phyloP scores from a whole-genome alignment of 305 asterid species.

The Fraxinus greggii region DNA sequence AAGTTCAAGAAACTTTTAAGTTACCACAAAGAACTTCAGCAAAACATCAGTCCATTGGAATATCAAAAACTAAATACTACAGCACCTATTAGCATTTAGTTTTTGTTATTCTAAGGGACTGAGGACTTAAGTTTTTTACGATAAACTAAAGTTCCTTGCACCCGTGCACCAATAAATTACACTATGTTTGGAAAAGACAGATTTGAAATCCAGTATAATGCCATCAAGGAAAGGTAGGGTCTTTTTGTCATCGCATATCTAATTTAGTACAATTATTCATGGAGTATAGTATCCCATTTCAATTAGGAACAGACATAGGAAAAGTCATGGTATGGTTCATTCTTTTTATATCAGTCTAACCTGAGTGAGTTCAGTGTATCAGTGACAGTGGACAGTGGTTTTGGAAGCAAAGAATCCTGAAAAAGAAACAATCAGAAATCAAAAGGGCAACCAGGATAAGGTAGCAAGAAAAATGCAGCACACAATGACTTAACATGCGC shows the following conservation, averaged over 20 bases:
- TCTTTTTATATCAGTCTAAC: conserved; percentile 36
- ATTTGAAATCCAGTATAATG: neutral
- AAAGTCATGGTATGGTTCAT: conserved; percentile 10
- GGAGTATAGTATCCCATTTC: neutral
- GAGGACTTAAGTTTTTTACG: neutral
- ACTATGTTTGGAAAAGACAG: neutral
- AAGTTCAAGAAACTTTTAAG: neutral
- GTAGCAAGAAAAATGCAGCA: conserved; percentile 3
- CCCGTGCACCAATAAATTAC: neutral
- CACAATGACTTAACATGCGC: conserved; percentile 9
- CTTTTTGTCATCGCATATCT: neutral
- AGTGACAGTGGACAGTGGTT: conserved; percentile 29
- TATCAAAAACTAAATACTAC: neutral
- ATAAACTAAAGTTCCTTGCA: neutral
- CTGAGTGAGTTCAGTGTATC: conserved; percentile 39
- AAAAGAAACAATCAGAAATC: conserved; percentile 20
- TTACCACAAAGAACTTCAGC: neutral
- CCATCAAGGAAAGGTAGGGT: neutral
- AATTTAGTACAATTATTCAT: neutral
- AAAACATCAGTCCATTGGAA: neutral
- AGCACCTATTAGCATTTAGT: neutral
- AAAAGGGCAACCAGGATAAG: conserved; percentile 17
- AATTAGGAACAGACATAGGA: neutral
- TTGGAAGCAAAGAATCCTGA: conserved; percentile 40
- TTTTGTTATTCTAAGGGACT: neutral